A percentile compares a stretch with the other conserved stretches of the same genome.
phyloP scores from a whole-genome alignment of 2,329 filamentous ascomycete species.

The Thelonectria discophora region DNA sequence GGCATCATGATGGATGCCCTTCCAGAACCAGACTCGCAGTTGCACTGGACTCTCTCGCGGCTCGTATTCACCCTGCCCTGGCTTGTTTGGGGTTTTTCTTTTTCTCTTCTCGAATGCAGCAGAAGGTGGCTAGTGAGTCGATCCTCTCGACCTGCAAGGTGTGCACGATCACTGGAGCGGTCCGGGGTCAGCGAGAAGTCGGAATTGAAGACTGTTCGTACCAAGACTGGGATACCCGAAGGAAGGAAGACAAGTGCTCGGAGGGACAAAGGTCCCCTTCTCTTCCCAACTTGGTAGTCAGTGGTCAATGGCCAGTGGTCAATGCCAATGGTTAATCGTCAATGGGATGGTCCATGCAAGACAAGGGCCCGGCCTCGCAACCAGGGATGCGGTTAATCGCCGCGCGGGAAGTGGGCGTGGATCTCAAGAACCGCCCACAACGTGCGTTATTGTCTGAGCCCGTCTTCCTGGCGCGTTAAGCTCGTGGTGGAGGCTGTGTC shows the following conservation, averaged over 20 bases:
- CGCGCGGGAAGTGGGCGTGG: conserved; percentile 40
- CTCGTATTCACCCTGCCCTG: conserved; percentile 32
- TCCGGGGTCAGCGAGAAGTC: conserved; percentile 23
- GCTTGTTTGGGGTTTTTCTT: conserved; percentile 25
- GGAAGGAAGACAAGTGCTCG: neutral
- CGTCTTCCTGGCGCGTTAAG: conserved; percentile 23
- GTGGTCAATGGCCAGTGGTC: conserved; percentile 12
- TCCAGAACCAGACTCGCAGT: conserved; percentile 14
- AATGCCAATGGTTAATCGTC: conserved; percentile 10
- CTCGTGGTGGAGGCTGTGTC: conserved; percentile 11
- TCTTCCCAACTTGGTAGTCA: neutral
- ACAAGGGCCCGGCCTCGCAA: conserved; percentile 11
- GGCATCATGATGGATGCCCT: conserved; percentile 21
- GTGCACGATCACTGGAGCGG: conserved; percentile 16
- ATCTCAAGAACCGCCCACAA: conserved; percentile 34
- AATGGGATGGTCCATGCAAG: conserved; percentile 10
- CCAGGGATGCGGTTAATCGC: conserved; percentile 34
- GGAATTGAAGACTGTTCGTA: conserved; percentile 16
- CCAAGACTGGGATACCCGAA: conserved; percentile 1
- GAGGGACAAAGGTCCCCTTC: conserved; percentile 5
- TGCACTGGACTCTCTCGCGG: conserved; percentile 17
- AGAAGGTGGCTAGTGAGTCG: conserved; percentile 17
- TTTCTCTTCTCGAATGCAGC: conserved; percentile 30
- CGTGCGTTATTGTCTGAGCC: conserved; percentile 19
- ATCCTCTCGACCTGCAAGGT: conserved; percentile 19